Evolutionary conservation across 73 alveolate genomes (phyloP), one percentile per base, ranked within the genome.

Genomic region (Tetrahymena malaccensis): DNA sequence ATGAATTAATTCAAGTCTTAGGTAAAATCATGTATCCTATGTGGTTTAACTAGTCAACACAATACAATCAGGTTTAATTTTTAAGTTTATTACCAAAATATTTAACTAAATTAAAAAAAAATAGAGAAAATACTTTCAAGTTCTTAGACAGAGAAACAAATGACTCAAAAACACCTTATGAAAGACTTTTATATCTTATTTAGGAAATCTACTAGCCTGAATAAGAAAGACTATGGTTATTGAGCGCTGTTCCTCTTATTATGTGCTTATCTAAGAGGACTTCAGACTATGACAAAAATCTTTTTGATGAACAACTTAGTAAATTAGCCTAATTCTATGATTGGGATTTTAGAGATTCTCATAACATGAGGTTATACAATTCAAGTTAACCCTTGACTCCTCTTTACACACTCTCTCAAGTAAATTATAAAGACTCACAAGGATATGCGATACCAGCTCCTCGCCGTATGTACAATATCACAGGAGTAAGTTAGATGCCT

Each of bases 291-390:
- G 97, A 95, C 43, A 37, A 89, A 34, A 50, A 40, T 55, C 25
- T 95, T 15, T 95, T 95, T 95, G 97, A 95, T 50, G 94, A 95
- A 55, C 34, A 85, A 84, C 85, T 95, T 85, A 50, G 94, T 44
- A 94, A 95, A 10, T 93, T 85, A 50, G 97, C 95, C n/a, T 89
- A 95, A 40, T 95, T 84, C 44, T 95, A 95, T 89, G 97, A 95
- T 35, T 34, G 84, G 37, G 95, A 95, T 84, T 95, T 95, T 57
- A 95, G 85, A 25, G 58, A 44, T 43, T 43, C 89, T 22, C 89
- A 70, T 31, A 70, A 70, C 11, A 70, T 70, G 89, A 70, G 89
- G 17, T 12, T 70, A 0, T 70, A 70, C 31, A 70, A 70, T n/a
- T 27, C 89, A 70, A 70, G 89, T 11, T 12, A 70, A 12, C 89